These are phyloP conservation scores for Turnera subulata DNA, from an alignment of 345 rosid genomes.

Conservation along the genomic window DNA sequence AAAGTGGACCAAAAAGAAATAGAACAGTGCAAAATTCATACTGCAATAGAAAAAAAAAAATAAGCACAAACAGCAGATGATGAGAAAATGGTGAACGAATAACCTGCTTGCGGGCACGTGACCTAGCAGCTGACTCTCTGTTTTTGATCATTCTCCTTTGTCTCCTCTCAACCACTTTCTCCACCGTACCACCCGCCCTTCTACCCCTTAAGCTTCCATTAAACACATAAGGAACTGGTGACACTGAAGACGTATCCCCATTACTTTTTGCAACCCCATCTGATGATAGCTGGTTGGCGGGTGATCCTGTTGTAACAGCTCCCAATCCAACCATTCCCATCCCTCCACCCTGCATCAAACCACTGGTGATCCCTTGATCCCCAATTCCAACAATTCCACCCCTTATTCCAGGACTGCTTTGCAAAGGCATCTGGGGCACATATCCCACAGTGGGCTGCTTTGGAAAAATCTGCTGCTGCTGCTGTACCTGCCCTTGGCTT, in stretches of 20 bases:
- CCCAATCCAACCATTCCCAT: constrained; percentile 63
- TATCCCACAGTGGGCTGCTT: constrained; percentile 52
- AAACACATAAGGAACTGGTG: constrained; percentile 75
- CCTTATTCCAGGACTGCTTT: constrained; percentile 53
- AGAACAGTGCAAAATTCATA: not conserved
- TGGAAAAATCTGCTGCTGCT: constrained; percentile 41
- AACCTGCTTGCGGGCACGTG: constrained; percentile 99
- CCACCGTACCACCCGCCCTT: constrained; percentile 57
- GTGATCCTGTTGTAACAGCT: constrained; percentile 51
- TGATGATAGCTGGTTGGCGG: constrained; percentile 68
- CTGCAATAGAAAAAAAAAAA: not conserved
- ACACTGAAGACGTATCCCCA: constrained; percentile 69
- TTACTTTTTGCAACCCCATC: constrained; percentile 75
- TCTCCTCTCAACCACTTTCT: constrained; percentile 97
- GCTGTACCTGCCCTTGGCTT: constrained; percentile 46
- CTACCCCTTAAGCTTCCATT: constrained; percentile 71
- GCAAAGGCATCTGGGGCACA: constrained; percentile 46
- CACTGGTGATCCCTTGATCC: constrained; percentile 45
- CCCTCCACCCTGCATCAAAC: constrained; percentile 48
- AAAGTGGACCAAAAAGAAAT: not conserved
- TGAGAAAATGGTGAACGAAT: constrained; percentile 7
- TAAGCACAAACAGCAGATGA: constrained; percentile 11
- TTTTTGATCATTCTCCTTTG: constrained; percentile 98
- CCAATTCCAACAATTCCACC: constrained; percentile 52
- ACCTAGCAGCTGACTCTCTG: constrained; percentile 97